Conservation (phyloP, 2,329 filamentous ascomycete species). For the Apiospora phragmitis region DNA sequence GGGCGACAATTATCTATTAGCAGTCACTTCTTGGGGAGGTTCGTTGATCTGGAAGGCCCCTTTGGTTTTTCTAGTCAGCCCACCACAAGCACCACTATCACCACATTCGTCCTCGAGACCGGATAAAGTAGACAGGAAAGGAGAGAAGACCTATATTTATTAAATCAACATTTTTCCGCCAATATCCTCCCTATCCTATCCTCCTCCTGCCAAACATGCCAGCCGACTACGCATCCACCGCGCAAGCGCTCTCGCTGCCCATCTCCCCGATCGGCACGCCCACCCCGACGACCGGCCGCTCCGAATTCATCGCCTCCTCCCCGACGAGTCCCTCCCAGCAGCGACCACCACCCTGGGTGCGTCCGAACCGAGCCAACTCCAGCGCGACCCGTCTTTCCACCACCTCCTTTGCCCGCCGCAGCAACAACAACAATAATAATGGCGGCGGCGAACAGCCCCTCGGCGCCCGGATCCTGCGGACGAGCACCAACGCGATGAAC, state of each 20-base stretch:
- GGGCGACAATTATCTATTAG: not conserved
- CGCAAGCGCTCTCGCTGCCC: conserved; percentile 48
- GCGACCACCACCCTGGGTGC: conserved; percentile 44
- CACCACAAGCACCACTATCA: not conserved
- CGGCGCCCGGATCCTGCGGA: conserved; percentile 40
- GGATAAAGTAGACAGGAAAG: not conserved
- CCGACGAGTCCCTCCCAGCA: conserved; percentile 23
- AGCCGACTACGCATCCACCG: conserved; percentile 51
- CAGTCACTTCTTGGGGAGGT: not conserved
- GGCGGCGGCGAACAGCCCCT: conserved; percentile 28
- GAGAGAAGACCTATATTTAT: not conserved
- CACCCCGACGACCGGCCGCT: conserved; percentile 22
- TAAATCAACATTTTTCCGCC: not conserved
- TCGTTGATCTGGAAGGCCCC: not conserved
- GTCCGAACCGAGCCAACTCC: conserved; percentile 20
- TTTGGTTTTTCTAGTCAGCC: not conserved
- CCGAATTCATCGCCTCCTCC: conserved; percentile 30
- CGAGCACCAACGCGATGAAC: conserved; percentile 41
- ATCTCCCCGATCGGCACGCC: conserved; percentile 30
- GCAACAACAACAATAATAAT: conserved; percentile 30
- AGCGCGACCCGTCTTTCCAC: conserved; percentile 43
- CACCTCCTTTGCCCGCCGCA: conserved; percentile 34
- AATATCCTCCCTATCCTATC: not conserved
- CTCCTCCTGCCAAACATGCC: conserved; percentile 40
- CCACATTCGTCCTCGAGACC: not conserved